These are phyloP conservation scores for Candida dubliniensis DNA, from an alignment of 1,139 yeast species.

Conservation along the genomic window DNA sequence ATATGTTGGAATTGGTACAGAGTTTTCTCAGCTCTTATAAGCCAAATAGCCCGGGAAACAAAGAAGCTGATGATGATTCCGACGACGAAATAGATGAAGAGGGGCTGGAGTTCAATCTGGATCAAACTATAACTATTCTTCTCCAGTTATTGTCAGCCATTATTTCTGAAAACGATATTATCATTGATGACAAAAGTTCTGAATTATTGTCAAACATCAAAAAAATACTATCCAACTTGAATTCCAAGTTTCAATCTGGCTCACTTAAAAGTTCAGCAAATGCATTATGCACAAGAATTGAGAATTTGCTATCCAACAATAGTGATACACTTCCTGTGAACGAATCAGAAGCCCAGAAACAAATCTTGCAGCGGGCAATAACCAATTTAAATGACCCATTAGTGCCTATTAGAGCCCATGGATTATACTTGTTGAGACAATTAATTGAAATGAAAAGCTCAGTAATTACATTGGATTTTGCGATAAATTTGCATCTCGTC, in stretches of 20 bases:
- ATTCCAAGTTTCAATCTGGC: slow-evolving; percentile 5
- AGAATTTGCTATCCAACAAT: slow-evolving; percentile 28
- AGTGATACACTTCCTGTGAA: slow-evolving; percentile 14
- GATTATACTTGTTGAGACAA: slow-evolving; percentile 63
- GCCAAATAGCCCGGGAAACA: slow-evolving; percentile 3
- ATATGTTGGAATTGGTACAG: slow-evolving; percentile 55
- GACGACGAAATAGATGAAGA: slow-evolving; percentile 47
- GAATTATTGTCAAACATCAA: slow-evolving; percentile 28
- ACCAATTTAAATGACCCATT: slow-evolving; percentile 71
- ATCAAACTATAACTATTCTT: slow-evolving; percentile 34
- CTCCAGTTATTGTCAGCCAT: slow-evolving; percentile 58
- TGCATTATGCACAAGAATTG: slow-evolving; percentile 35
- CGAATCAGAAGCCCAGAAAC: slow-evolving; percentile 20
- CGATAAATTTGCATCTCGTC: slow-evolving; percentile 58
- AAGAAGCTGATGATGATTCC: slow-evolving; percentile 24
- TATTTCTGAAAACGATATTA: slow-evolving; percentile 41
- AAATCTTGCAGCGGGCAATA: slow-evolving; percentile 54
- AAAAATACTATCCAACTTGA: slow-evolving; percentile 24
- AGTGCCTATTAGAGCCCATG: slow-evolving; percentile 86
- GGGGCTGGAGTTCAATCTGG: slow-evolving; percentile 21
- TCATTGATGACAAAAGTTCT: slow-evolving; percentile 23
- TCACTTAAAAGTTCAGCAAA: slow-evolving; percentile 19
- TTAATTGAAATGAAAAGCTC: slow-evolving; percentile 52
- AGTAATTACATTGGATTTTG: slow-evolving; percentile 54
- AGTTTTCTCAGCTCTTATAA: slow-evolving; percentile 36